Conservation (phyloP, 352 stramenopile species). For the Phytopythium ostracodes region DNA sequence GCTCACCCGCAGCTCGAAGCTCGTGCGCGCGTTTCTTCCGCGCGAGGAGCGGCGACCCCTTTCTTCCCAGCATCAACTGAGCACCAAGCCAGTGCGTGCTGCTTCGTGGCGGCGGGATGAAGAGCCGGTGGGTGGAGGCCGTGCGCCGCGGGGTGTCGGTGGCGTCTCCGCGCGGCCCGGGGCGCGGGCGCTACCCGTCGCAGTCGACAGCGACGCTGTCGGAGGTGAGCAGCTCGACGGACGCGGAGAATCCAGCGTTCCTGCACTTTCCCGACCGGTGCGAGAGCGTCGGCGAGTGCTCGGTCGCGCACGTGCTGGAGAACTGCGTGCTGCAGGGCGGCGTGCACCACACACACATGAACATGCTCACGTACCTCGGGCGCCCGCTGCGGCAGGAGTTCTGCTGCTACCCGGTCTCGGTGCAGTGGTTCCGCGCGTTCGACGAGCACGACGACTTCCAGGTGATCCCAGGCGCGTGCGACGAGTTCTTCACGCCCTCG, state of each 20-base stretch:
- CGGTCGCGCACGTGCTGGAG: slow-evolving; percentile 61
- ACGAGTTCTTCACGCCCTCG: slow-evolving; percentile 79
- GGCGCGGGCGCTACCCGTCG: slow-evolving; percentile 11
- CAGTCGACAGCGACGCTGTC: slow-evolving; percentile 24
- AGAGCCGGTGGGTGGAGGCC: slow-evolving; percentile 67
- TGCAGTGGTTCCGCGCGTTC: slow-evolving; percentile 78
- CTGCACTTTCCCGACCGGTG: slow-evolving; percentile 52
- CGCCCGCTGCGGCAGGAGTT: slow-evolving; percentile 48
- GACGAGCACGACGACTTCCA: slow-evolving; percentile 66
- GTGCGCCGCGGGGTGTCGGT: slow-evolving; percentile 55
- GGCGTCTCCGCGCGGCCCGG: slow-evolving; percentile 24
- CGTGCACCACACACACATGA: slow-evolving; percentile 82
- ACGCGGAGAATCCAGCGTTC: slow-evolving; percentile 45
- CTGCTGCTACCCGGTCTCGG: slow-evolving; percentile 64
- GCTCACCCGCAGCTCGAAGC: no score
- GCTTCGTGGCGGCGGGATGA: slow-evolving; percentile 24
- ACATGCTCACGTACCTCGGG: slow-evolving; percentile 70
- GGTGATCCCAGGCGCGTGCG: slow-evolving; percentile 53
- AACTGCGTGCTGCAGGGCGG: slow-evolving; percentile 74
- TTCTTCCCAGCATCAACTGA: not conserved
- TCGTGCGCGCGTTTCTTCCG: not conserved
- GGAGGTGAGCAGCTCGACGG: slow-evolving; percentile 12
- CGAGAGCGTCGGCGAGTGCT: slow-evolving; percentile 48
- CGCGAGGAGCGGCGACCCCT: no score
- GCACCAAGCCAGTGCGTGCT: no score